Conservation (phyloP, 1,284 basidiomycete genomes). For the Irpex lacteus region DNA sequence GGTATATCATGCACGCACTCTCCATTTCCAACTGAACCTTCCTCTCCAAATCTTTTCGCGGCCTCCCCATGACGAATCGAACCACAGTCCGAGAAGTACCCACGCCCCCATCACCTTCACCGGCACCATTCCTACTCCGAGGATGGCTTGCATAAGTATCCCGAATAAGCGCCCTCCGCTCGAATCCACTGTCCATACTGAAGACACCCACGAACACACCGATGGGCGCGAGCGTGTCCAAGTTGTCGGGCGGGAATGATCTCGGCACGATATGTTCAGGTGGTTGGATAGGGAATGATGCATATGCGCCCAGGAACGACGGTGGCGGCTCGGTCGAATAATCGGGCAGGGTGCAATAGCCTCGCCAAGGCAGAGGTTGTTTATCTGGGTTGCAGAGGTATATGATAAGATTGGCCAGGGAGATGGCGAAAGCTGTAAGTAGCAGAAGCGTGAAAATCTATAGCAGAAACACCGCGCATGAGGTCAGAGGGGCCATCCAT, state of each 20-base stretch:
- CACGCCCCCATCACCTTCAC: slow-evolving; percentile 61
- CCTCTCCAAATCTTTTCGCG: slow-evolving; percentile 76
- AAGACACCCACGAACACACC: slow-evolving; percentile 92
- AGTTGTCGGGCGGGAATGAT: slow-evolving; percentile 59
- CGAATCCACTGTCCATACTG: slow-evolving; percentile 82
- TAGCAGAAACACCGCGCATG: not conserved
- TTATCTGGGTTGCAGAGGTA: slow-evolving; percentile 96
- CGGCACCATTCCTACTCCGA: slow-evolving; percentile 73
- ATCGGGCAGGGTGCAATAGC: slow-evolving; percentile 77
- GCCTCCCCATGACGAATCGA: slow-evolving; percentile 89
- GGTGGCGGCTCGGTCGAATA: slow-evolving; percentile 38
- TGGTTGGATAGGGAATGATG: slow-evolving; percentile 35
- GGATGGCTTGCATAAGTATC: slow-evolving; percentile 88
- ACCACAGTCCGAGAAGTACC: slow-evolving; percentile 88
- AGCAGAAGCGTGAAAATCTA: slow-evolving; percentile 73
- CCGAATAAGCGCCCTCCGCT: slow-evolving; percentile 87
- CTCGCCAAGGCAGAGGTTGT: slow-evolving; percentile 89
- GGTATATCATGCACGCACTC: slow-evolving; percentile 49
- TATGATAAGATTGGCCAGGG: slow-evolving; percentile 80
- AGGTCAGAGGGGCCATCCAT: not conserved
- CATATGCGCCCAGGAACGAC: slow-evolving; percentile 35
- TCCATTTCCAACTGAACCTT: slow-evolving; percentile 90
- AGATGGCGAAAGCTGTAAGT: slow-evolving; percentile 71
- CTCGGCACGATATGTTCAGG: slow-evolving; percentile 34
- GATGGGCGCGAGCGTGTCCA: slow-evolving; percentile 82